phyloP scores from a whole-genome alignment of 2,329 filamentous ascomycete genomes.

The Sporothrix brasiliensis region DNA sequence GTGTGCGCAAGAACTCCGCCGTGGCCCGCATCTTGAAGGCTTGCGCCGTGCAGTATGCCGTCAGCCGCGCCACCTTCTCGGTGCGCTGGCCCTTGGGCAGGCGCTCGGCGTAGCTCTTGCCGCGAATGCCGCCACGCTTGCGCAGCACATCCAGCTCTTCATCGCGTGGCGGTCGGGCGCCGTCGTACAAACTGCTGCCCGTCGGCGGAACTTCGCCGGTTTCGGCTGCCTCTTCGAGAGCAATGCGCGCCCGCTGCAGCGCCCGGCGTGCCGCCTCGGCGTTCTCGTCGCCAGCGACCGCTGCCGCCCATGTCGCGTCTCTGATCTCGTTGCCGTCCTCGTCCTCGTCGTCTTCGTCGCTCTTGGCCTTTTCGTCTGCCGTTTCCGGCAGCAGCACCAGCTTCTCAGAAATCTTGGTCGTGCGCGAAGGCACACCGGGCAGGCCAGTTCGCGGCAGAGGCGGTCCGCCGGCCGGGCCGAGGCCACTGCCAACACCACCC shows the following conservation, averaged over 20 bases:
- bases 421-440: constrained; percentile 74
- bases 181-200: constrained; percentile 30
- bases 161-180: constrained; percentile 62
- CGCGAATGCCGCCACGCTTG: constrained; percentile 62
- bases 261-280: constrained; percentile 49
- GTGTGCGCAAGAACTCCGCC: constrained; percentile 84
- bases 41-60: constrained; percentile 94
- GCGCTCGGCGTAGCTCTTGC: constrained; percentile 93
- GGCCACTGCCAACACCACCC: constrained; percentile 7
- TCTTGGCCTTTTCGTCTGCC: constrained; percentile 41
- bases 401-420: constrained; percentile 94
- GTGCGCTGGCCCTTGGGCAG: constrained; percentile 84
- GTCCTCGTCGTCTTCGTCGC: constrained; percentile 61
- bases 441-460: constrained; percentile 47
- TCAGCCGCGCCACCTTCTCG: constrained; percentile 85
- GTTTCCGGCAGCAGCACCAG: constrained; percentile 89
- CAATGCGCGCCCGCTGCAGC: constrained; percentile 43
- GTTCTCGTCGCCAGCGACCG: constrained; percentile 56
- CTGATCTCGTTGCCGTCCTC: constrained; percentile 58
- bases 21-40: constrained; percentile 86
- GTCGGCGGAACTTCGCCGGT: background rate
- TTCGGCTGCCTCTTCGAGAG: constrained; percentile 50
- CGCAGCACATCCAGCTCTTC: constrained; percentile 67
- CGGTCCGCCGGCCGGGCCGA: constrained; percentile 32
- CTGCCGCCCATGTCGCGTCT: constrained; percentile 46